Conservation (phyloP, 345 rosid genomes). For the Populus alba region DNA sequence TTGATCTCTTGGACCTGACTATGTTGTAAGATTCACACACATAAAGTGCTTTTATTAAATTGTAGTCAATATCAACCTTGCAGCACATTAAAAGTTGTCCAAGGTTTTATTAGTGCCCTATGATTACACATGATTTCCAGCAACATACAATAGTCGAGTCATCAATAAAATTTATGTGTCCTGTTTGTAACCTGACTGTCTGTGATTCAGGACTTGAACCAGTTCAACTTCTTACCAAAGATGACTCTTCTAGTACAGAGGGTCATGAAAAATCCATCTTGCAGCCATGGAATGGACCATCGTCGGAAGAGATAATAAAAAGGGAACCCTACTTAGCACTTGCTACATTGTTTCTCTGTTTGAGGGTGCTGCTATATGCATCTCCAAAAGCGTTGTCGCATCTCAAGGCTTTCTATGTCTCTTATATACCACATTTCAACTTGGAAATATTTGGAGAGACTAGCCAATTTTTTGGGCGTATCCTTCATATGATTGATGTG, state of each 20-base stretch:
- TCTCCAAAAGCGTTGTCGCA: conserved; percentile 47
- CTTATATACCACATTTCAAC: conserved; percentile 59
- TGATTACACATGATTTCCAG: not conserved
- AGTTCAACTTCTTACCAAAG: conserved; percentile 45
- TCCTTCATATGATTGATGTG: conserved; percentile 68
- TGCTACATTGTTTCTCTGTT: conserved; percentile 48
- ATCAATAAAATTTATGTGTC: not conserved
- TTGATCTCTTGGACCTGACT: not conserved
- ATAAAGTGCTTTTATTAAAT: not conserved
- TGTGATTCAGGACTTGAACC: conserved; percentile 58
- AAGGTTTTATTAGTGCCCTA: not conserved
- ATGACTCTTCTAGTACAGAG: conserved; percentile 28
- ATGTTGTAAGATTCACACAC: not conserved
- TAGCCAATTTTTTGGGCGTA: conserved; percentile 65
- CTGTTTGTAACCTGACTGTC: not conserved
- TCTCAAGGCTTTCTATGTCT: conserved; percentile 57
- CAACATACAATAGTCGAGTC: not conserved
- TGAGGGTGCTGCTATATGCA: conserved; percentile 42
- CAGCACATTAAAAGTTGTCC: not conserved
- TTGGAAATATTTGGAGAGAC: conserved; percentile 84
- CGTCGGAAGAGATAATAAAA: conserved; percentile 41
- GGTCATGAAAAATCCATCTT: conserved; percentile 20
- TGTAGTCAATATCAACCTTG: not conserved
- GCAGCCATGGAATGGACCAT: conserved; percentile 31
- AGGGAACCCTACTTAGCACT: conserved; percentile 61